Evolutionary conservation across 192 early-diverging fungal genomes (phyloP), one percentile per base, ranked within the genome.

Genomic region (Umbelopsis isabellina): DNA sequence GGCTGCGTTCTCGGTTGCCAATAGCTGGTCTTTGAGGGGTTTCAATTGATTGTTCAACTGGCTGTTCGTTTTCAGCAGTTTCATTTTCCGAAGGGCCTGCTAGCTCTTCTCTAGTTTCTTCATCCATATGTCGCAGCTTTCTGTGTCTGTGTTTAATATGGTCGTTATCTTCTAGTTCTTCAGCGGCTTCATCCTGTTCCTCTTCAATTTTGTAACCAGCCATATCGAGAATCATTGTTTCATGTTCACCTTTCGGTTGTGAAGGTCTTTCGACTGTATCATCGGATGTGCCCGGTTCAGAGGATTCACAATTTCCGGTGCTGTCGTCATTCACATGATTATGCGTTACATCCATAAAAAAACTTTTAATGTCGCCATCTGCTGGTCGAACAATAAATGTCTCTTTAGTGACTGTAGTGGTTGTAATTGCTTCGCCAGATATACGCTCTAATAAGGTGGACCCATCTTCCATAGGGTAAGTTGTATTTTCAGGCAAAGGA

Each of bases 141-240:
- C 18, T 61, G 55, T 61, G 21, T 52, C 13, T 61, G 33, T 61
- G 55, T 44, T 74, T 51, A 23, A 10, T 21, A 66, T 73, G 66
- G 21, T 12, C 72, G 8, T 76, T 58, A 27, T 70, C 55, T 15
- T 46, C 67, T 13, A 67, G 66, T 49, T 72, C 69, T 16, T 25
- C n/a, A 18, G 33, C 23, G n/a, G 4, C 22, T 50, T 72, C 58
- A 3, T 46, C 5, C 12, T 47, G 64, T 10, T 61, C 46, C 5
- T 66, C 23, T 44, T 82, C 76, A 12, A 79, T 82, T 49, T 85
- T 84, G 65, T 85, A 85, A 64, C 82, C 83, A 21, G 82, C 80
- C 70, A 83, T 85, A 66, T 84, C 83, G 16, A 84, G 72, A 41
- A 85, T 50, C n/a, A 83, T 77, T 10, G 72, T 77, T 45, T 84